Evolutionary conservation across 495 filamentous ascomycete species (phyloP), one percentile per base, ranked within the genome.

Genomic region (Hyaloscypha bicolor): DNA sequence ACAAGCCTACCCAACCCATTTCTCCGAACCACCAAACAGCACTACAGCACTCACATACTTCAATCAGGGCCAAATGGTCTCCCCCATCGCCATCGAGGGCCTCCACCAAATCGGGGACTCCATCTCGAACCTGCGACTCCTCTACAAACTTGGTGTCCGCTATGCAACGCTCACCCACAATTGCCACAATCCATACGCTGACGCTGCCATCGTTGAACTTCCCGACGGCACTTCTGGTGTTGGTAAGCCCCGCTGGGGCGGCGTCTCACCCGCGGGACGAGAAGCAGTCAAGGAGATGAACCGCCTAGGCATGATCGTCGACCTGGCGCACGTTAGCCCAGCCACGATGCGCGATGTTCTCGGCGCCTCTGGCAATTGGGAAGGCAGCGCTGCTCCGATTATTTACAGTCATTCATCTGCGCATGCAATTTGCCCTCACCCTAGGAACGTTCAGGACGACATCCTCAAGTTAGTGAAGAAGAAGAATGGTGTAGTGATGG

Each of bases 101-200:
- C 85, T 99, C 1, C 95, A 99, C 75, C 94, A 97, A 70, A 96
- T 99, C 65, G 94, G 93, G 48, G 97, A 97, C 80, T 91, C 89
- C 0, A 77, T 90, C 11, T 84, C 92, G 22, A 91, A 88, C 60
- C 81, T 97, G 22, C 88, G 95, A 4, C 81, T 85, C 9, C 96
- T 87, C 75, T 79, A 94, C 74, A 80, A 81, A 3, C 80, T 95
- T 14, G 95, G 94, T n/a, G 94, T 96, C 9, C 88, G 92, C 52
- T 97, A 97, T 70, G 89, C 90, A 8, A 97, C 94, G 0, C 78
- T 99, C 14, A 96, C 92, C 3, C 93, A 96, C 78, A 96, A 96
- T 79, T 99, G 95, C 80, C 91, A 94, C 75, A 99, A 97, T 76
- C 81, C 79, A 37, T 97, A 90, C 77, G 93, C 93, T 32, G 95